Evolutionary conservation across 768 basidiomycete genomes (phyloP), one percentile per base, ranked within the genome.

Genomic region (Pleurotus platypus): DNA sequence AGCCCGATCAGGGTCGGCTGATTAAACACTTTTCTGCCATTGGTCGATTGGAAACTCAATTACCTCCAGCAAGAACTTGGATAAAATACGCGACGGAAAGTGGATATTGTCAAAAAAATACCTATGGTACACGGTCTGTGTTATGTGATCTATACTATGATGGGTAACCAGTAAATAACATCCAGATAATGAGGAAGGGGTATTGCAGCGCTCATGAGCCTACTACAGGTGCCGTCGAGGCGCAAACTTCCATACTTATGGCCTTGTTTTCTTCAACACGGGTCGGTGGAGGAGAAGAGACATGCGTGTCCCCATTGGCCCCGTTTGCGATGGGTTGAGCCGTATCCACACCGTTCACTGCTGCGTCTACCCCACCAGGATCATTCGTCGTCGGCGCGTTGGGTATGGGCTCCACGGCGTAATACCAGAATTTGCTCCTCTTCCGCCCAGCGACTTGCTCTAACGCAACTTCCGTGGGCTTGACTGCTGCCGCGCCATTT

Each of bases 381-480:
- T 54, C 51, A 20, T 39, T 38, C 37, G 63, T 62, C 55, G 61
- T 64, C 16, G 69, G 49, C 35, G 66, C 65, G 22, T 71, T 74
- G 6, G 79, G 69, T 45, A 81, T 64, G 1, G 90, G 87, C 63
- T 93, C 91, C 22, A 93, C 89, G 16, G 91, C 91, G 61, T 94
- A 94, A 45, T 88, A 87, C 90, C 91, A 92, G 68, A 86, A 92
- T 65, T 89, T 92, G 66, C 91, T 92, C 69, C 80, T 85, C 74
- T 90, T 92, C 75, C 87, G 90, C 59, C 90, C 90, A 35, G 82
- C 84, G 20, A 90, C 77, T 58, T 86, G 80, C 57, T 90, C 90
- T 66, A 90, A 61, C n/a, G 87, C 87, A 43, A 85, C 74, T 66
- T 93, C 90, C 37, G 77, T 85, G 12, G 87, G 81, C 65, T 86